Evolutionary conservation across 805 yeast species (phyloP).

Genomic region (Candida ovalis): DNA sequence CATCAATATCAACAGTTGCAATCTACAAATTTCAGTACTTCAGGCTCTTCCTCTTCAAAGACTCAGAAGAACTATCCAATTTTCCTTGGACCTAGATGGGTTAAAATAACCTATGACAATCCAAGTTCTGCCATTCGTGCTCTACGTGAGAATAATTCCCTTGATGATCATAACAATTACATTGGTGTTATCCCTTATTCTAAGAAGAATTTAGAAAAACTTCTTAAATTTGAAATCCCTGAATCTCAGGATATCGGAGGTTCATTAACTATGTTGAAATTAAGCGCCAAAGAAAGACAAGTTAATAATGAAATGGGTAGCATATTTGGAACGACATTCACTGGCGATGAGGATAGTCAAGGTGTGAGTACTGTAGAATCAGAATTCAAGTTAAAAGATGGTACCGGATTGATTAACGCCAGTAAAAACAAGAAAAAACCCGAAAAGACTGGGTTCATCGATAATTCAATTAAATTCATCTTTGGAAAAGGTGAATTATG

Average conservation of each 20-base stretch:
- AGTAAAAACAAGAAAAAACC: conserved; percentile 13
- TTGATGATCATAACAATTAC: conserved; percentile 52
- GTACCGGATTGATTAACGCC: conserved; percentile 37
- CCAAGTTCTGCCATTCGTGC: conserved; percentile 79
- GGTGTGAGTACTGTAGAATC: conserved; percentile 12
- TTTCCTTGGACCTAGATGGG: conserved; percentile 85
- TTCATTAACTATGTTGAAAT: conserved; percentile 17
- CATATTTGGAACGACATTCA: conserved; percentile 6
- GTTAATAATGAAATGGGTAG: conserved; percentile 13
- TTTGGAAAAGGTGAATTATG: conserved; percentile 21
- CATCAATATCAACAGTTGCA: conserved; percentile 1
- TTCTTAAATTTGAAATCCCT: conserved; percentile 42
- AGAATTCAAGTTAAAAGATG: conserved; percentile 37
- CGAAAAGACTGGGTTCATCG: conserved; percentile 11
- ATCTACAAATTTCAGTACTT: background rate
- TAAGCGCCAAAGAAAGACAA: conserved; percentile 8
- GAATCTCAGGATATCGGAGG: conserved; percentile 48
- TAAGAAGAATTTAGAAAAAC: conserved; percentile 55
- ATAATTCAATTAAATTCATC: conserved; percentile 13
- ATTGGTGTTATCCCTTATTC: conserved; percentile 71
- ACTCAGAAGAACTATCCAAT: conserved; percentile 49
- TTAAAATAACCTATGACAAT: conserved; percentile 79
- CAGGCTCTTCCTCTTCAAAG: background rate
- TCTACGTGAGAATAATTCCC: conserved; percentile 73
- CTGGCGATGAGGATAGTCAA: conserved; percentile 7